phyloP scores from a whole-genome alignment of 2,329 filamentous ascomycete genomes.

The Trichoderma aggressivum region DNA sequence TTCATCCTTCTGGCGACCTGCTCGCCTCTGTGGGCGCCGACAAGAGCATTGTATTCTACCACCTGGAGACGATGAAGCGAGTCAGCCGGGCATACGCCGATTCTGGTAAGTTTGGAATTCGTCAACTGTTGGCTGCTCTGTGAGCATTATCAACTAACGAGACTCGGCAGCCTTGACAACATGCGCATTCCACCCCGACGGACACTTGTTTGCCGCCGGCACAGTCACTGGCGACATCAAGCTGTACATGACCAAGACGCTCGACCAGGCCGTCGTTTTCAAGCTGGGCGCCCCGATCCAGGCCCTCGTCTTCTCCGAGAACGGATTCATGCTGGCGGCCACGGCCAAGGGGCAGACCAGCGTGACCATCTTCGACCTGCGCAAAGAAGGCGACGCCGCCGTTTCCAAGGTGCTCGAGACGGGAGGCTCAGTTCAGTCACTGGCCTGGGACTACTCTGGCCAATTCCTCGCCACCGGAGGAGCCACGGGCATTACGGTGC shows the following conservation, averaged over 20 bases:
- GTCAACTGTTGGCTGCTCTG: neutral
- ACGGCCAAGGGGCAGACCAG: slow-evolving; percentile 72
- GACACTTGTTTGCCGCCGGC: slow-evolving; percentile 86
- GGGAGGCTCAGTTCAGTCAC: slow-evolving; percentile 69
- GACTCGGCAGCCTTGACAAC: slow-evolving; percentile 62
- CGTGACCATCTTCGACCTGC: slow-evolving; percentile 86
- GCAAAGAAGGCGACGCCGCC: slow-evolving; percentile 81
- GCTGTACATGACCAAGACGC: slow-evolving; percentile 81
- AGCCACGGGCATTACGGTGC: slow-evolving; percentile 75
- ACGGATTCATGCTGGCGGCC: slow-evolving; percentile 92
- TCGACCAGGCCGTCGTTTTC: slow-evolving; percentile 74
- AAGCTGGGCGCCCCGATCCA: slow-evolving; percentile 66
- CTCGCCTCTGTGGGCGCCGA: slow-evolving; percentile 85
- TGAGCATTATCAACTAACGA: neutral
- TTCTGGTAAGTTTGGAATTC: slow-evolving; percentile 58
- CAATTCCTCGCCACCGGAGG: slow-evolving; percentile 87
- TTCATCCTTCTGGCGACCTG: slow-evolving; percentile 80
- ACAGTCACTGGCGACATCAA: slow-evolving; percentile 78
- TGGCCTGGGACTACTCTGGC: slow-evolving; percentile 92
- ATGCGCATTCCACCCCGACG: slow-evolving; percentile 90
- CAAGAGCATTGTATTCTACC: slow-evolving; percentile 90
- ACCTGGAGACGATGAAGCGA: slow-evolving; percentile 63
- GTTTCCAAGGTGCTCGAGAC: slow-evolving; percentile 82
- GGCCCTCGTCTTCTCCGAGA: slow-evolving; percentile 85
- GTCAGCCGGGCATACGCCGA: slow-evolving; percentile 78